phyloP scores from a whole-genome alignment of 768 basidiomycete genomes.

The Amanita exitialis region DNA sequence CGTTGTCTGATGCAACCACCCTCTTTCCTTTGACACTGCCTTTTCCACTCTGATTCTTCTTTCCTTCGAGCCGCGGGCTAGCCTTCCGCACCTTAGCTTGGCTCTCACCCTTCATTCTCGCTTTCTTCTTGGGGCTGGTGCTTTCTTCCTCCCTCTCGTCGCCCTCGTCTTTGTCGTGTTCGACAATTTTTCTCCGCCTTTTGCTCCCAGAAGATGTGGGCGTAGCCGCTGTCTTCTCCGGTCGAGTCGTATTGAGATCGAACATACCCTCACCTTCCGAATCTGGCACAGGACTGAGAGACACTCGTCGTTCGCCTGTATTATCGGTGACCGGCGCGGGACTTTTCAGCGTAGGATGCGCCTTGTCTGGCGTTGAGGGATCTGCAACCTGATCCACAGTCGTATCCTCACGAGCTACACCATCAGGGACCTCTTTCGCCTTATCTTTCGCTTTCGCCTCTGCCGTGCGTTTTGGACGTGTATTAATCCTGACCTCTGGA shows the following conservation, averaged over 20 bases:
- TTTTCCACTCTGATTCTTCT: slow-evolving; percentile 14
- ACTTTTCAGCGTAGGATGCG: not conserved
- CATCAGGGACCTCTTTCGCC: slow-evolving; percentile 19
- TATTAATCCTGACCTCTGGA: slow-evolving; percentile 15
- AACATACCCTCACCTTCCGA: slow-evolving; percentile 15
- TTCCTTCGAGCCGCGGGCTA: not conserved
- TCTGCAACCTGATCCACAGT: slow-evolving; percentile 13
- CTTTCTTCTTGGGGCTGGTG: slow-evolving; percentile 10
- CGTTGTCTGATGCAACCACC: slow-evolving; percentile 23
- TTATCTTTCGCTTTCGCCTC: slow-evolving; percentile 23
- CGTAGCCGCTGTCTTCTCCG: not conserved
- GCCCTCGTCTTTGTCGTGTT: slow-evolving; percentile 10
- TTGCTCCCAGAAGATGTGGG: not conserved
- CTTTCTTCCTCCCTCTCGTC: slow-evolving; percentile 6
- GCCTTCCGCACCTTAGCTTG: not conserved
- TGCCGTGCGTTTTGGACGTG: slow-evolving; percentile 14
- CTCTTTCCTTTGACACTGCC: slow-evolving; percentile 15
- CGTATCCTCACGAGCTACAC: slow-evolving; percentile 30
- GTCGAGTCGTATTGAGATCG: not conserved
- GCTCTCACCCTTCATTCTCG: slow-evolving; percentile 8
- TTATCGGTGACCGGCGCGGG: not conserved
- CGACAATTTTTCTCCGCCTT: slow-evolving; percentile 18
- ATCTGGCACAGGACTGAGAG: slow-evolving; percentile 17
- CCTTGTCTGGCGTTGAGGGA: not conserved
- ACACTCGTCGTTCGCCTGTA: slow-evolving; percentile 12